Percentiles rank a stretch among this genome's conserved stretches.
Evolutionary conservation across 129 eudicot genomes (phyloP).

Genomic region (Glebionis coronaria): DNA sequence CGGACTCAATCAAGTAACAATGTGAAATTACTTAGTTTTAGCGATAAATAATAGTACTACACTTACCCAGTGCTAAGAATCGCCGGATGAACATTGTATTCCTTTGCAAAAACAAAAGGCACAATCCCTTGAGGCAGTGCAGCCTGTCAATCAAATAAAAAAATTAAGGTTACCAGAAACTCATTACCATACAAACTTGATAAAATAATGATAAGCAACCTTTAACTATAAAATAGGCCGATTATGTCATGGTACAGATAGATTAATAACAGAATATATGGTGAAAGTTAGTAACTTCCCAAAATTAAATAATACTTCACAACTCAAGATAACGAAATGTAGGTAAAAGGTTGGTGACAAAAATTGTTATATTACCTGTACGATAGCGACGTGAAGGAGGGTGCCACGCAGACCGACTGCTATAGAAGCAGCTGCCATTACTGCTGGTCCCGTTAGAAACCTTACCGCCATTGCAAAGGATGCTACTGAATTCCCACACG

Average conservation of each 20-base stretch:
- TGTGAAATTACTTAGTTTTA: not conserved
- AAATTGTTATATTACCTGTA: constrained; percentile 55
- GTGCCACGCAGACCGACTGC: constrained; percentile 92
- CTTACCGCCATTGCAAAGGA: constrained; percentile 93
- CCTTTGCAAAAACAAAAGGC: constrained; percentile 95
- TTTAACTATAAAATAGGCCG: not conserved
- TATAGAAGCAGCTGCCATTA: constrained; percentile 92
- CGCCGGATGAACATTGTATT: constrained; percentile 91
- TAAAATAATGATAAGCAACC: not conserved
- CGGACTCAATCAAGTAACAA: not conserved
- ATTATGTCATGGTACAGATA: constrained; percentile 13
- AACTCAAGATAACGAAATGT: constrained; percentile 13
- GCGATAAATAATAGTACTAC: not conserved
- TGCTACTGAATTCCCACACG: constrained; percentile 91
- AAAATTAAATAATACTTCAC: not conserved
- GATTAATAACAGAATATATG: not conserved
- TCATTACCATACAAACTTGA: not conserved
- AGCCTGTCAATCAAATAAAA: constrained; percentile 47
- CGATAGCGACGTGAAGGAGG: constrained; percentile 83
- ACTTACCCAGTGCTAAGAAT: constrained; percentile 95
- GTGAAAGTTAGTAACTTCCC: constrained; percentile 18
- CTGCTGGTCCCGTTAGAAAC: constrained; percentile 94
- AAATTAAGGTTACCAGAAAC: not conserved
- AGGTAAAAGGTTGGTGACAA: constrained; percentile 33
- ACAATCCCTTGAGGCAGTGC: constrained; percentile 99